Evolutionary conservation across 192 early-diverging fungal genomes (phyloP).

Genomic region (Coemansia sp.): DNA sequence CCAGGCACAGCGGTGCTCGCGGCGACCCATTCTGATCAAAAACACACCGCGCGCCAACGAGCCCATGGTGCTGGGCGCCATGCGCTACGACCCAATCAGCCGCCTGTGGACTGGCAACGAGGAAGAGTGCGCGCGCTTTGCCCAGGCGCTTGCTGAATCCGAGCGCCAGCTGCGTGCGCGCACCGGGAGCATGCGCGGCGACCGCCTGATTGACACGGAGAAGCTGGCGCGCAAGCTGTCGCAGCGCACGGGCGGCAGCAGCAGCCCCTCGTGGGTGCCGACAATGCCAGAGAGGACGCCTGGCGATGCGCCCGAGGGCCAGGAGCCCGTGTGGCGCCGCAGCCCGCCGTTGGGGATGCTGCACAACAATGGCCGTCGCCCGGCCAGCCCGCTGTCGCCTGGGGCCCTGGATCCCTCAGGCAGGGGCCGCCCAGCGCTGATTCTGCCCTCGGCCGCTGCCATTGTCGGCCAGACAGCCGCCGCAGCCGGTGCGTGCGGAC

Average conservation of each 20-base stretch:
- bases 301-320: constrained; percentile 5
- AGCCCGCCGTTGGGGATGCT: too few species aligned
- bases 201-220: constrained; percentile 26
- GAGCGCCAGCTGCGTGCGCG: constrained; percentile 21
- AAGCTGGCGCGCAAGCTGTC: constrained; percentile 45
- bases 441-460: constrained; percentile 32
- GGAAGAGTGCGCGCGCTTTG: constrained; percentile 34
- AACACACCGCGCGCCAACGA: constrained; percentile 19
- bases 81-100: constrained; percentile 42
- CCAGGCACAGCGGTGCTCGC: neutral
- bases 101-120: constrained; percentile 42
- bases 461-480: constrained; percentile 16
- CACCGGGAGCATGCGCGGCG: constrained; percentile 10
- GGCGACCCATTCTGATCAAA: constrained; percentile 37
- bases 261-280: constrained; percentile 20
- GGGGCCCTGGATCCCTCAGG: constrained; percentile 7
- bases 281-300: constrained; percentile 23
- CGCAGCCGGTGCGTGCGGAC: constrained; percentile 13
- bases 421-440: constrained; percentile 35
- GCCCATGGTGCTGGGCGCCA: constrained; percentile 29
- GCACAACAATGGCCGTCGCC: constrained; percentile 2
- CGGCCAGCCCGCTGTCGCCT: constrained; percentile 20
- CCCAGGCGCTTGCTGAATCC: constrained; percentile 40
- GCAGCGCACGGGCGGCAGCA: constrained; percentile 33
- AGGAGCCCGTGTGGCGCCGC: neutral